Conservation (phyloP, 495 filamentous ascomycete genomes). For the Tuber indicum region DNA sequence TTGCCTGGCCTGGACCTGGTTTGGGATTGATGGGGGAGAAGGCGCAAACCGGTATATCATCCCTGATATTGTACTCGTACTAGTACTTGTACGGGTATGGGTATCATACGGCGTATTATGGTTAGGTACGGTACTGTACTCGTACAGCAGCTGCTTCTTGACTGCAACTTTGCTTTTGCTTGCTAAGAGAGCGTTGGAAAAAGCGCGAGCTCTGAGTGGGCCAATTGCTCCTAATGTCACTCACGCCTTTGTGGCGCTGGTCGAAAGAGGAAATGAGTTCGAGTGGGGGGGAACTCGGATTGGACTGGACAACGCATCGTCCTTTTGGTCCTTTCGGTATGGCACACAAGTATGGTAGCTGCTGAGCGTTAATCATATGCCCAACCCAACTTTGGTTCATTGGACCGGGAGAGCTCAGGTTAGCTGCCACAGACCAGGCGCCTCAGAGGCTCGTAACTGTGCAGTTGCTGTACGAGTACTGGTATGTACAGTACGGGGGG, state of each 20-base stretch:
- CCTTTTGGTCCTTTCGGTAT: not conserved
- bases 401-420: not conserved
- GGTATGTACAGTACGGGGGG: not conserved
- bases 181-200: not conserved
- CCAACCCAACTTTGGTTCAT: not conserved
- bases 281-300: constrained; percentile 25
- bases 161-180: not conserved
- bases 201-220: not conserved
- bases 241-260: not conserved
- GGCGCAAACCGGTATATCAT: not conserved
- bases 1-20: not conserved
- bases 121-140: not conserved
- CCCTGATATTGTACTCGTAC: not conserved
- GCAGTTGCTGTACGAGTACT: not conserved
- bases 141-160: not conserved
- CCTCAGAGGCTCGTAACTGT: not conserved
- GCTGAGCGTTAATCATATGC: not conserved
- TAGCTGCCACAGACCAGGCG: constrained; percentile 5
- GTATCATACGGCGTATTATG: not conserved
- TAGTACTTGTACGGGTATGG: not conserved
- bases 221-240: not conserved
- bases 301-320: constrained; percentile 1
- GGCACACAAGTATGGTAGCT: not conserved
- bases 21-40: not conserved
- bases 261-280: not conserved